Percentiles rank a stretch among this genome's conserved stretches.
These are phyloP conservation scores for Boletus bicolor DNA, from an alignment of 768 basidiomycete genomes.

Conservation along the genomic window DNA sequence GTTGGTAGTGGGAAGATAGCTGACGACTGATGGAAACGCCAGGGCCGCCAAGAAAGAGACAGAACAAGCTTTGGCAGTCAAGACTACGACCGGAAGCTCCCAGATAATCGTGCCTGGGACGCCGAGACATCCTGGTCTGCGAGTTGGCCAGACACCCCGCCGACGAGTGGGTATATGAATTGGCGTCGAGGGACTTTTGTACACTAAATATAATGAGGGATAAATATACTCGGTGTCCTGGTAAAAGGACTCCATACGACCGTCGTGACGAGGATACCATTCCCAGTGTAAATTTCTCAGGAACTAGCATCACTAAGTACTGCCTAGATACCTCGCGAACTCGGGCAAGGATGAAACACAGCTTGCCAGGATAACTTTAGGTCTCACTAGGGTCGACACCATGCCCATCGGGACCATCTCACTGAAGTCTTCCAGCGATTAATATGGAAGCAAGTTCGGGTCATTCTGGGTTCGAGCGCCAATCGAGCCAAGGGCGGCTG, in stretches of 20 bases:
- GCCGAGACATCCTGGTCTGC: slow-evolving; percentile 65
- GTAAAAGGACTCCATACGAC: background rate
- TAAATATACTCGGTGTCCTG: background rate
- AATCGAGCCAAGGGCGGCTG: slow-evolving; percentile 28
- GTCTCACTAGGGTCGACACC: background rate
- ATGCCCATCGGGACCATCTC: slow-evolving; percentile 7
- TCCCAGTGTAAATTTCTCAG: slow-evolving; percentile 7
- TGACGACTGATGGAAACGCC: slow-evolving; percentile 2
- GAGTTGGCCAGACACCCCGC: slow-evolving; percentile 74
- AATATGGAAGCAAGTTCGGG: slow-evolving; percentile 16
- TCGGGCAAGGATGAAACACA: background rate
- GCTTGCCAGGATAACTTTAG: background rate
- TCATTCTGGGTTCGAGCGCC: slow-evolving; percentile 14
- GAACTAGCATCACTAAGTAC: slow-evolving; percentile 3
- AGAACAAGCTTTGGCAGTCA: slow-evolving; percentile 56
- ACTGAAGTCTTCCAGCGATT: slow-evolving; percentile 6
- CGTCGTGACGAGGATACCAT: background rate
- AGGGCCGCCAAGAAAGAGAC: slow-evolving; percentile 63
- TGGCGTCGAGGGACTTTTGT: slow-evolving; percentile 2
- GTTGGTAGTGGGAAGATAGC: background rate
- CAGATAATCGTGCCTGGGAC: slow-evolving; percentile 81
- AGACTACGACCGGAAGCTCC: slow-evolving; percentile 52
- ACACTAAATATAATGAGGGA: background rate
- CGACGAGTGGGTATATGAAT: slow-evolving; percentile 63
- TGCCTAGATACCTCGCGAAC: slow-evolving; percentile 5